Evolutionary conservation across 805 yeast species (phyloP).

Genomic region (Candida andamanensis): DNA sequence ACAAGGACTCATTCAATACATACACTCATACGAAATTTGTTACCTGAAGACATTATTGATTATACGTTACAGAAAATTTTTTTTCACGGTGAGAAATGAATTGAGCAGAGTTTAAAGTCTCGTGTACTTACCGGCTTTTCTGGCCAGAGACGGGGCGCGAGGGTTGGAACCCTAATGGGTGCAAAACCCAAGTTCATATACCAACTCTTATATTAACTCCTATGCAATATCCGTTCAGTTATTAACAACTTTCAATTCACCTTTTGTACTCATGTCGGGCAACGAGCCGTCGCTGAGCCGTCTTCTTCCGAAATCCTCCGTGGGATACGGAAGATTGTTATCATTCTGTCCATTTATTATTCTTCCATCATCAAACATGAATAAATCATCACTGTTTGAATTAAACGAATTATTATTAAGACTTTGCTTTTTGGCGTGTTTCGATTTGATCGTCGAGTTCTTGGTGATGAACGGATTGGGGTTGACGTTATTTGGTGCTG

Average conservation of each 20-base stretch:
- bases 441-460: constrained; percentile 17
- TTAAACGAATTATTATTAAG: constrained; percentile 15
- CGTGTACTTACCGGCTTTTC: no score
- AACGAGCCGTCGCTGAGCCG: constrained; percentile 51
- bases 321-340: constrained; percentile 9
- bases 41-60: constrained; percentile 68
- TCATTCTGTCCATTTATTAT: constrained; percentile 2
- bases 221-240: constrained; percentile 5
- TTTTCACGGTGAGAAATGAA: background rate
- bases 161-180: constrained; percentile 1
- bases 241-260: constrained; percentile 50
- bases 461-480: constrained; percentile 22
- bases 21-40: constrained; percentile 99
- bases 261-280: constrained; percentile 45
- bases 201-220: background rate
- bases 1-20: no score
- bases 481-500: constrained; percentile 5
- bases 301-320: constrained; percentile 39
- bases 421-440: constrained; percentile 12
- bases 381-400: constrained; percentile 17
- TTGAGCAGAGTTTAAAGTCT: background rate
- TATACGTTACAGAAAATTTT: constrained; percentile 5
- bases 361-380: constrained; percentile 13
- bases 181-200: background rate
- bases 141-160: background rate